A percentile compares a stretch with the other conserved stretches of the same genome.
Evolutionary conservation across 495 filamentous ascomycete genomes (phyloP).

Genomic region (Tuber brumale): DNA sequence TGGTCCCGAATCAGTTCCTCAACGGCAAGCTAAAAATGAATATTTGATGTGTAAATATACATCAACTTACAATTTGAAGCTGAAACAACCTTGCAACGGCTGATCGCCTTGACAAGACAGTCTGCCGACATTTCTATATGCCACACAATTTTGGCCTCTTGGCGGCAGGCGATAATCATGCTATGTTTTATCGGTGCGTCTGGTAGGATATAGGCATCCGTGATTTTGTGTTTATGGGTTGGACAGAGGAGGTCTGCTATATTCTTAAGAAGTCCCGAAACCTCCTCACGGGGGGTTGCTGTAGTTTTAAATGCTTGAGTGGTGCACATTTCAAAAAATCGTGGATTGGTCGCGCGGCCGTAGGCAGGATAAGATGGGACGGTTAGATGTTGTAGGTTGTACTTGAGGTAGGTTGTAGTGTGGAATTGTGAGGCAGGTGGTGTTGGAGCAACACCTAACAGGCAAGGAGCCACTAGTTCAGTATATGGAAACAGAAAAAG

Average conservation of each 20-base stretch:
- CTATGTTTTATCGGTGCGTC: background rate
- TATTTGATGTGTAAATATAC: no score
- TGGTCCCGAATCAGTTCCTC: background rate
- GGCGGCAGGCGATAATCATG: background rate
- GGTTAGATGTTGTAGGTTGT: no score
- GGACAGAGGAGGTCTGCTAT: background rate
- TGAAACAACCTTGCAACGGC: background rate
- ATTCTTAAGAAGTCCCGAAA: background rate
- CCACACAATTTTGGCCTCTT: background rate
- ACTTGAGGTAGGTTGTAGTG: no score
- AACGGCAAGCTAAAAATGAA: no score
- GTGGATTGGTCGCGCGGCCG: no score
- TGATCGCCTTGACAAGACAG: background rate
- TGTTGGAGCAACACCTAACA: no score
- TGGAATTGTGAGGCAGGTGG: no score
- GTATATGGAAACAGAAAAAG: no score
- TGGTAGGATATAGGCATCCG: background rate
- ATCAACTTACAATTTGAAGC: background rate
- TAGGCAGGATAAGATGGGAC: no score
- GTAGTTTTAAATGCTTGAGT: background rate
- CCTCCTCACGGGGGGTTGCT: background rate
- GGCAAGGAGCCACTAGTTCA: no score
- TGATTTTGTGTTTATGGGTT: background rate
- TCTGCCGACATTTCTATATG: background rate
- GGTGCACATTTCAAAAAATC: background rate